Percentiles rank a stretch among this genome's conserved stretches.
Evolutionary conservation across 768 basidiomycete genomes (phyloP).

Genomic region (Boletus coccyginus): DNA sequence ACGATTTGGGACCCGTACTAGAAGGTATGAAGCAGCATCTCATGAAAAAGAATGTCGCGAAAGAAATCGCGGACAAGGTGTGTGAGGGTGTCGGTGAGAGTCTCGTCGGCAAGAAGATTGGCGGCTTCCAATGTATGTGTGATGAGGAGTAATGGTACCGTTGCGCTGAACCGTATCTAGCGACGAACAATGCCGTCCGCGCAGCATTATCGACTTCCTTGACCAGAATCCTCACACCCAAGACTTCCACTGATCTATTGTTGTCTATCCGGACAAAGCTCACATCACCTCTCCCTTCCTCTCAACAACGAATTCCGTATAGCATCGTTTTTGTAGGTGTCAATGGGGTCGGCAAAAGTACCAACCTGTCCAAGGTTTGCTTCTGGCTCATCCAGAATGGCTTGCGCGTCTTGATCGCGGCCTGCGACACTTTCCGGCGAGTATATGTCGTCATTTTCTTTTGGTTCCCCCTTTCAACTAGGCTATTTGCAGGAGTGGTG

Average conservation of each 20-base stretch:
- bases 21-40: constrained; percentile 96
- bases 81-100: constrained; percentile 92
- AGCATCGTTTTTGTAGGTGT: constrained; percentile 96
- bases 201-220: constrained; percentile 80
- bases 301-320: constrained; percentile 81
- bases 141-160: neutral
- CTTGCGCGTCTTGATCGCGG: constrained; percentile 90
- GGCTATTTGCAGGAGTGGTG: constrained; percentile 66
- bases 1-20: constrained; percentile 83
- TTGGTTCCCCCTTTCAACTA: neutral
- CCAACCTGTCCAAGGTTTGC: constrained; percentile 96
- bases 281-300: constrained; percentile 67
- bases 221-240: constrained; percentile 93
- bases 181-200: constrained; percentile 81
- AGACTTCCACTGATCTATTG: constrained; percentile 94
- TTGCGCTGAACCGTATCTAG: constrained; percentile 38
- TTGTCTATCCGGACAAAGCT: constrained; percentile 90
- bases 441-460: constrained; percentile 15
- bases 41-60: constrained; percentile 98
- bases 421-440: constrained; percentile 95
- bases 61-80: constrained; percentile 91
- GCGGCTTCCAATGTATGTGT: constrained; percentile 79
- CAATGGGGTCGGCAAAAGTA: constrained; percentile 98
- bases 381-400: constrained; percentile 99
- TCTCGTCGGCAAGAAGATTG: constrained; percentile 87